Evolutionary conservation across 257 asterid genomes (phyloP), one percentile per base, ranked within the genome.

Genomic region (Henckelia pumila): DNA sequence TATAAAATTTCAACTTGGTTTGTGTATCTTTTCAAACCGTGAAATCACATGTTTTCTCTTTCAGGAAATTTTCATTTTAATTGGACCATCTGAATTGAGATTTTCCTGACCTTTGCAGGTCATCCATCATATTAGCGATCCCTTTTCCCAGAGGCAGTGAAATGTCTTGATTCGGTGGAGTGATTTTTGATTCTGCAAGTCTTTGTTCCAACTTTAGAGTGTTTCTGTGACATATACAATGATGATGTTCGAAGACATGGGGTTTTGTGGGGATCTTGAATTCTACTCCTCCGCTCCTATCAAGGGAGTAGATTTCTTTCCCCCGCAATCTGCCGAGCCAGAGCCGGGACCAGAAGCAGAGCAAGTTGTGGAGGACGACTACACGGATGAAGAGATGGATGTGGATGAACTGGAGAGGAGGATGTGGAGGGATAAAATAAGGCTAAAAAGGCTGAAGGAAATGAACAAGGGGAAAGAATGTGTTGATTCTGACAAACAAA

Each of bases 341-440:
- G 87, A 78, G 78, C 74, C 76, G 2, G 96, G 78, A 49, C 69
- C 80, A 0, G 87, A 81, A 76, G 69, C 77, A 1, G 96, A 79
- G 60, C 69, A 76, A 1, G 78, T 44, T n/a, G 83, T 63, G 11
- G 96, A 86, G 57, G 96, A 91, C 16, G 98, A 91, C 16, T 87
- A 86, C 70, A 76, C 83, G 0, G 95, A 88, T 59, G 98, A 88
- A 11, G 98, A 91, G 66, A 82, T 85, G 3, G 96, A 89, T 32
- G 88, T 85, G 64, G 89, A 91, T 74, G 98, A 91, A 58, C 88
- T 91, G 7, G 96, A 91, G 80, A 82, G 83, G 76, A 79, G 98
- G 64, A 70, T 91, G 88, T 91, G 98, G 98, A 80, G 90, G 76
- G 88, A 89, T 75, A 88, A 87, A 75, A 85, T 91, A 93, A 70